Evolutionary conservation across 164 flowering plant species (phyloP).

Genomic region (Chimonanthus praecox): DNA sequence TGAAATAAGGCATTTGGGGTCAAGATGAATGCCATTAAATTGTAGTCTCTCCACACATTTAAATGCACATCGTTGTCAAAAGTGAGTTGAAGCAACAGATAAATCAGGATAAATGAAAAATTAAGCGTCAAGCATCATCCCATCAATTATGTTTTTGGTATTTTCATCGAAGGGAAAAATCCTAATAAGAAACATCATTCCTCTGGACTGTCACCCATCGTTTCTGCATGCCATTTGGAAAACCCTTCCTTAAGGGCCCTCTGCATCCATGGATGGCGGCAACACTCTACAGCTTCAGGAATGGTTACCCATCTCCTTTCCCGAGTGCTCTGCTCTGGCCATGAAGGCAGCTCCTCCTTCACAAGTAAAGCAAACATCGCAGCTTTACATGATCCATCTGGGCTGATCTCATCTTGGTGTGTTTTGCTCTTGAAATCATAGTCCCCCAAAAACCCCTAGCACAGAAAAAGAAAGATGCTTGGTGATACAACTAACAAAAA

Average conservation of each 20-base stretch:
- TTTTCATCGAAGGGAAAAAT: too few relatives aligned
- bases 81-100: background rate
- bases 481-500: background rate
- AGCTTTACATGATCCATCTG: conserved; percentile 63
- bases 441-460: conserved; percentile 41
- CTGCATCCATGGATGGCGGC: conserved; percentile 69
- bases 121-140: background rate
- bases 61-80: too few relatives aligned
- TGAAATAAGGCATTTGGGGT: too few relatives aligned
- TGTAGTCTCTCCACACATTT: too few relatives aligned
- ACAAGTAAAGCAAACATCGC: conserved; percentile 64
- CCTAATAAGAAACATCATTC: background rate
- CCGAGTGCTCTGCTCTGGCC: conserved; percentile 65
- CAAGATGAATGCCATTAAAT: too few relatives aligned
- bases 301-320: conserved; percentile 56
- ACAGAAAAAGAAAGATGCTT: background rate
- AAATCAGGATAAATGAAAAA: background rate
- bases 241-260: conserved; percentile 47
- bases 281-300: conserved; percentile 41
- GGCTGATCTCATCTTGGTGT: conserved; percentile 58
- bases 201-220: background rate
- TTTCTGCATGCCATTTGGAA: conserved; percentile 29
- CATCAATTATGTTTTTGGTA: background rate
- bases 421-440: conserved; percentile 68
- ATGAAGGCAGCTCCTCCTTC: conserved; percentile 54